Percentiles rank a stretch among this genome's conserved stretches.
These are phyloP conservation scores for Ceratobasidium sp. DNA, from an alignment of 1,284 basidiomycete species.

Conservation along the genomic window DNA sequence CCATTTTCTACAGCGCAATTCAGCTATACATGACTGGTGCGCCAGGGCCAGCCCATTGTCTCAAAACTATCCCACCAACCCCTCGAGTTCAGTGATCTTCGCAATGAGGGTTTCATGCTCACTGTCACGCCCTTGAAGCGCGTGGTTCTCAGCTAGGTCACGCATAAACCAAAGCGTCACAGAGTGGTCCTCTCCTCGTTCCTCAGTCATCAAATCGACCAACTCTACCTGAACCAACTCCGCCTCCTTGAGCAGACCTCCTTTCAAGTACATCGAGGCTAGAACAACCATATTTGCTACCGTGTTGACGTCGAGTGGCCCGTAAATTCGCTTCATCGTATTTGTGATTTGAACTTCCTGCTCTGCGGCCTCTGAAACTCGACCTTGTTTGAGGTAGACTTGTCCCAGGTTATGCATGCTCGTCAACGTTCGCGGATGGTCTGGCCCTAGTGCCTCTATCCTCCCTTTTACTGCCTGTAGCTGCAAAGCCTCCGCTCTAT, in stretches of 20 bases:
- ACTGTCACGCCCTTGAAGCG: neutral
- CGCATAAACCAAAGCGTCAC: slow-evolving; percentile 2
- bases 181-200: neutral
- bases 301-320: neutral
- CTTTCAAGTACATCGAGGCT: neutral
- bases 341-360: neutral
- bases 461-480: slow-evolving; percentile 1
- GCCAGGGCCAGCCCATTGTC: no score
- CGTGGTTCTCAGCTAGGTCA: neutral
- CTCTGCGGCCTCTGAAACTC: neutral
- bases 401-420: neutral
- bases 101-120: neutral
- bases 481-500: slow-evolving; percentile 11
- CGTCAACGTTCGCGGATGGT: slow-evolving; percentile 26
- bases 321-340: neutral
- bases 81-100: neutral
- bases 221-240: neutral
- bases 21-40: no score
- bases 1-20: no score
- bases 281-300: neutral
- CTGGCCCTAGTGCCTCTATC: neutral
- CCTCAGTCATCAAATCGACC: no score
- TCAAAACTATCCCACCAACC: no score
- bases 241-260: neutral
- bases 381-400: slow-evolving; percentile 13